These are phyloP conservation scores for Peltaster fructicola DNA, from an alignment of 2,329 filamentous ascomycete genomes.

Conservation along the genomic window DNA sequence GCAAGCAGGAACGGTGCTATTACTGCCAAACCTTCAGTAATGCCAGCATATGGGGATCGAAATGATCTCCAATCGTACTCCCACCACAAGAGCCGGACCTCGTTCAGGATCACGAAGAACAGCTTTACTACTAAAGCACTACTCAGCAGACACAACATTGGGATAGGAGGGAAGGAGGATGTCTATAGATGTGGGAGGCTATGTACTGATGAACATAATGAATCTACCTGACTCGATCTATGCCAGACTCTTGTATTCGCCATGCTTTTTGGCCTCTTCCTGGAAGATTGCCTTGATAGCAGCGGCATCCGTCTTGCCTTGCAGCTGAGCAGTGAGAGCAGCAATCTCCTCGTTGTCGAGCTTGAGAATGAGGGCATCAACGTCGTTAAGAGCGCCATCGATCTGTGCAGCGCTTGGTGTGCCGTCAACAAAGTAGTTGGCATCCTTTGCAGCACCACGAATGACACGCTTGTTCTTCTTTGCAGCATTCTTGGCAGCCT, in stretches of 20 bases:
- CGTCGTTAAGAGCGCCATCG: constrained; percentile 65
- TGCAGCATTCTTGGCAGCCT: constrained; percentile 93
- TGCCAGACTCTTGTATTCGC: constrained; percentile 48
- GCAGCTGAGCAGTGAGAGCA: constrained; percentile 61
- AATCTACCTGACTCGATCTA: constrained; percentile 8
- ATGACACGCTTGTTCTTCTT: constrained; percentile 99
- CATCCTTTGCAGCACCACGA: constrained; percentile 85
- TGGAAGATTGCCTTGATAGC: constrained; percentile 76
- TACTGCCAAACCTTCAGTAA: too few relatives aligned
- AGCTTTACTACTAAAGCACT: too few relatives aligned
- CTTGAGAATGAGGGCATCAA: constrained; percentile 74
- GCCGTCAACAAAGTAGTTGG: constrained; percentile 70
- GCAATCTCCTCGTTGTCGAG: constrained; percentile 85
- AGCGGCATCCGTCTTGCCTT: constrained; percentile 54
- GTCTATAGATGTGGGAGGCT: too few relatives aligned
- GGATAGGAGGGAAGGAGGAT: too few relatives aligned
- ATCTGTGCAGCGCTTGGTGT: constrained; percentile 64
- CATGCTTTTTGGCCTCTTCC: constrained; percentile 64
- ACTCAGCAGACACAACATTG: too few relatives aligned
- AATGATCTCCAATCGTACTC: too few relatives aligned
- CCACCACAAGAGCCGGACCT: too few relatives aligned
- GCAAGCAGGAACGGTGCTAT: too few relatives aligned
- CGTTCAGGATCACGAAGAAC: too few relatives aligned
- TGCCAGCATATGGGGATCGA: too few relatives aligned
- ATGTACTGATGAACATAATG: not conserved